Evolutionary conservation across 31 red algal genomes (phyloP), one percentile per base, ranked within the genome.

Genomic region (Porphyra umbilicalis): DNA sequence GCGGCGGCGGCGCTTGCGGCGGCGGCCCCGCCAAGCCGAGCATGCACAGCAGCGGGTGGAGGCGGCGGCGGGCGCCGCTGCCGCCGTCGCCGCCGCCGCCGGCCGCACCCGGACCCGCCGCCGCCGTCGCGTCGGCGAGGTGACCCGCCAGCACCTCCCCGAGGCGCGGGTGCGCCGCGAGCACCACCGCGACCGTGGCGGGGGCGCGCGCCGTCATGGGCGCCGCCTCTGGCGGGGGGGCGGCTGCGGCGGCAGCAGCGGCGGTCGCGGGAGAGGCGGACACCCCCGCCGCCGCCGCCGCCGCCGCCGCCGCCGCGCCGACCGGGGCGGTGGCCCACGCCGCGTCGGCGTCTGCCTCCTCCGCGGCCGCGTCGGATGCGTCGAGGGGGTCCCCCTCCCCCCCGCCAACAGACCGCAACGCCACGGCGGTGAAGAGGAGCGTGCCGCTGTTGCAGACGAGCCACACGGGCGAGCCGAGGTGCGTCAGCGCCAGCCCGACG

Each of bases 341-440:
- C 4, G 57, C 57, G 20, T 18, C 25, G 57, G 25, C 57, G 57
- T 71, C 57, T 5, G 57, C 57, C 20, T 71, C 57, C 4, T 71
- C 57, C 25, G 30, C 25, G 25, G 57, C 25, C 20, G 57, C 57
- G 20, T 18, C 57, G 11, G 14, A 4, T 0, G 57, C 20, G 29
- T 75, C 25, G 25, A 11, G 37, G 77, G 57, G 35, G 32, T 75
- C n/a, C n/a, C n/a, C n/a, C n/a, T 35, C 44, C 33, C 46, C 79
- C 29, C 84, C 88, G 15, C 88, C 88, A 1, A 90, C 68, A 36
- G 83, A 82, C 6, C 88, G 88, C 35, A 79, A 68, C 35, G 85
- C 75, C 10, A 90, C 35, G 44, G 88, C 88, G 30, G 88, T 82
- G 9, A 90, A 90, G 36, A 90, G 83, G 83, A 90, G 84, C 77